phyloP scores from a whole-genome alignment of 352 stramenopile genomes.

The Pythium guiyangense region DNA sequence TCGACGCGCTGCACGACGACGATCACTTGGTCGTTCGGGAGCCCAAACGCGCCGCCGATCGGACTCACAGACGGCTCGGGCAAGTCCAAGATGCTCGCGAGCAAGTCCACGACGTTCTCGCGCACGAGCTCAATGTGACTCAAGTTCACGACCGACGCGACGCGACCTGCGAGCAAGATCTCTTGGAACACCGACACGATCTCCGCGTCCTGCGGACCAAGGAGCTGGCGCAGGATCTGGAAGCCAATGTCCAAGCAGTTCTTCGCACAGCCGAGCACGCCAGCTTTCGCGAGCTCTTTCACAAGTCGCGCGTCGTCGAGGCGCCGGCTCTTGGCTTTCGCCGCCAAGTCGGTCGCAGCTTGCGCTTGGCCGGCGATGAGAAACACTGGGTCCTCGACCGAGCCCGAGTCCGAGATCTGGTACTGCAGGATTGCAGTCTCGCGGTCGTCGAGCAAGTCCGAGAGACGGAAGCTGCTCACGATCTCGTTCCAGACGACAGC shows the following conservation, averaged over 20 bases:
- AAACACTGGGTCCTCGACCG: slow-evolving; percentile 83
- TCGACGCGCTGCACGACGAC: slow-evolving; percentile 76
- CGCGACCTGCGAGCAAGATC: slow-evolving; percentile 43
- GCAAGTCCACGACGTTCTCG: slow-evolving; percentile 81
- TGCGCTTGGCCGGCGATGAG: slow-evolving; percentile 82
- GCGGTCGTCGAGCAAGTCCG: slow-evolving; percentile 81
- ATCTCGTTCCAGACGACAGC: slow-evolving; percentile 89
- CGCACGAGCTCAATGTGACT: slow-evolving; percentile 70
- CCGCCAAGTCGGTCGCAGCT: slow-evolving; percentile 56
- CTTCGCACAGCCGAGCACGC: slow-evolving; percentile 60
- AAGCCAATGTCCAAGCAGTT: slow-evolving; percentile 82
- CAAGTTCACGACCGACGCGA: slow-evolving; percentile 62
- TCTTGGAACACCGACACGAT: slow-evolving; percentile 65
- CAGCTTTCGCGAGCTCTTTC: slow-evolving; percentile 74
- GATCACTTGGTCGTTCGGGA: slow-evolving; percentile 74
- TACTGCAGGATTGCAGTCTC: slow-evolving; percentile 88
- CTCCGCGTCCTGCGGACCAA: slow-evolving; percentile 63
- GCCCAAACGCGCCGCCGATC: slow-evolving; percentile 37
- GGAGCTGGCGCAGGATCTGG: slow-evolving; percentile 75
- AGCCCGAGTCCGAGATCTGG: slow-evolving; percentile 78
- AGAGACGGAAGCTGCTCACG: slow-evolving; percentile 85
- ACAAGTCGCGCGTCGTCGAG: slow-evolving; percentile 54
- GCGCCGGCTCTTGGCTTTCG: slow-evolving; percentile 48
- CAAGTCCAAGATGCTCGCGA: slow-evolving; percentile 80
- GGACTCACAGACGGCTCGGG: slow-evolving; percentile 68